phyloP scores from a whole-genome alignment of 176 grass and related monocot genomes.

The Paspalum notatum region DNA sequence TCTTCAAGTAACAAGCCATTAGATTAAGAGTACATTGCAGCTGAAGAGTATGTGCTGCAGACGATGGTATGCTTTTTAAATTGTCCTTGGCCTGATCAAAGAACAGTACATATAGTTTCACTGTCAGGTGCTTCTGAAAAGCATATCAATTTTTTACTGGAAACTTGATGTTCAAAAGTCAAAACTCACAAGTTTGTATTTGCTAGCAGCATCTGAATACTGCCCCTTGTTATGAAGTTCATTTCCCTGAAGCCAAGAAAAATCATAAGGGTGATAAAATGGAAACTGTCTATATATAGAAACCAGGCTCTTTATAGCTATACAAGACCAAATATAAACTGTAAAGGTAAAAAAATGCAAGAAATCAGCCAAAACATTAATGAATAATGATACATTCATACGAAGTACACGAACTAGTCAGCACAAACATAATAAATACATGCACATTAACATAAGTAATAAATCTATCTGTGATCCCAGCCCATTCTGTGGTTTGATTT shows the following conservation, averaged over 20 bases:
- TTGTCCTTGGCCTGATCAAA: constrained; percentile 89
- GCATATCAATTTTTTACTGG: constrained; percentile 6
- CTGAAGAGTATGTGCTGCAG: constrained; percentile 59
- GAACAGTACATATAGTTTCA: constrained; percentile 28
- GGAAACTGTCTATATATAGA: constrained; percentile 1
- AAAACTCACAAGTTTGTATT: constrained; percentile 86
- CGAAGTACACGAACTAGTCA: neutral
- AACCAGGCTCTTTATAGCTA: constrained; percentile 7
- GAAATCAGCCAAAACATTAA: neutral
- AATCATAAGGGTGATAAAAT: constrained; percentile 21
- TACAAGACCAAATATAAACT: constrained; percentile 1
- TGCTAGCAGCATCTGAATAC: constrained; percentile 77
- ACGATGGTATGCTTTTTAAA: constrained; percentile 63
- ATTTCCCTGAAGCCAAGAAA: constrained; percentile 66
- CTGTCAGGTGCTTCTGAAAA: constrained; percentile 7
- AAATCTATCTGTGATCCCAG: neutral
- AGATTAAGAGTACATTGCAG: constrained; percentile 93
- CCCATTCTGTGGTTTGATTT: neutral
- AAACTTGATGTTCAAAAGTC: constrained; percentile 8
- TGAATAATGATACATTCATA: neutral
- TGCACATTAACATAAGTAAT: constrained; percentile 11
- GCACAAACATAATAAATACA: constrained; percentile 13
- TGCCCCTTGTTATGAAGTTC: constrained; percentile 75
- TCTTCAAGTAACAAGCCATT: constrained; percentile 98
- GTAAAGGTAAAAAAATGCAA: constrained; percentile 3